Evolutionary conservation across 106 monocot genomes (phyloP).

Genomic region (Alisma plantagoaquatica): DNA sequence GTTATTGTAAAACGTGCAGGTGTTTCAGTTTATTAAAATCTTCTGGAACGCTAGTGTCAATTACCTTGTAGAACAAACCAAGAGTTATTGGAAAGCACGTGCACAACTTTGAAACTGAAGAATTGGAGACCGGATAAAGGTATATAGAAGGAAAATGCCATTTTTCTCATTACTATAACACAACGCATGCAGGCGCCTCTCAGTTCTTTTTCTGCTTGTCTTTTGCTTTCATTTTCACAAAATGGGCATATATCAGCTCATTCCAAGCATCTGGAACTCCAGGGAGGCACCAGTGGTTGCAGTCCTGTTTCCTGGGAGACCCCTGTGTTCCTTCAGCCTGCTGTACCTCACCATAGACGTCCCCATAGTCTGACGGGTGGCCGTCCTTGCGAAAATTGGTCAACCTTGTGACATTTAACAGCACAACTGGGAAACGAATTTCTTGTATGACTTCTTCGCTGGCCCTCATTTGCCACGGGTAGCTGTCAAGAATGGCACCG

Average conservation of each 20-base stretch:
- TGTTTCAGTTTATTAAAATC: too few species aligned
- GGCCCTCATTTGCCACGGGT: conserved; percentile 71
- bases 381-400: conserved; percentile 84
- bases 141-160: too few species aligned
- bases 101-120: too few species aligned
- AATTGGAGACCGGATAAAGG: too few species aligned
- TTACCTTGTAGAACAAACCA: too few species aligned
- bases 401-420: conserved; percentile 75
- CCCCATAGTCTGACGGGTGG: conserved; percentile 61
- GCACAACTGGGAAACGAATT: conserved; percentile 52
- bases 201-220: too few species aligned
- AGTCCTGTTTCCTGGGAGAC: conserved; percentile 65
- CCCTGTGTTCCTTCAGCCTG: conserved; percentile 17
- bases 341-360: too few species aligned
- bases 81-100: too few species aligned
- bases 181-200: too few species aligned
- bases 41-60: too few species aligned
- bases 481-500: conserved; percentile 43
- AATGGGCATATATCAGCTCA: conserved; percentile 73
- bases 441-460: conserved; percentile 45
- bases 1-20: too few species aligned
- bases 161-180: too few species aligned
- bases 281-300: conserved; percentile 98
- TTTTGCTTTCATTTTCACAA: conserved; percentile 20
- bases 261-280: conserved; percentile 98